phyloP scores from a whole-genome alignment of 441 rosid species.

The Rhodomyrtus psidioides region DNA sequence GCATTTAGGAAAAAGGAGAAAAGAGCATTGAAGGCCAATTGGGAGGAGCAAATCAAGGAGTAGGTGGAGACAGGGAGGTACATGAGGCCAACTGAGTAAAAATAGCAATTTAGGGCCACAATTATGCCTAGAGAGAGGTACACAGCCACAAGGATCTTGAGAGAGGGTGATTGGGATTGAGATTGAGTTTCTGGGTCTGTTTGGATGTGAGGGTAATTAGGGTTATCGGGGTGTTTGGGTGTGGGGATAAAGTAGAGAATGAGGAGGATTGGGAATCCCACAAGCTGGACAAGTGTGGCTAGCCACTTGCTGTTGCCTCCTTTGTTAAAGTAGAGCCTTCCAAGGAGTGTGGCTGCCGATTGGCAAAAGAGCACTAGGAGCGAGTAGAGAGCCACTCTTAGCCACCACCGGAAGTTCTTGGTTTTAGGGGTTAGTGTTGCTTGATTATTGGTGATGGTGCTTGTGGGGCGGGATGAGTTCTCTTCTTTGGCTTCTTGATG shows the following conservation, averaged over 20 bases:
- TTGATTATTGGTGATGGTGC: slow-evolving; percentile 2
- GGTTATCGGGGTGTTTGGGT: not conserved
- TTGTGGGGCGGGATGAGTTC: not conserved
- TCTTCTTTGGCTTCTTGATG: slow-evolving; percentile 9
- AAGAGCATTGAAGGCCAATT: slow-evolving; percentile 43
- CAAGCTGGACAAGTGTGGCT: slow-evolving; percentile 32
- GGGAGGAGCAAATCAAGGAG: slow-evolving; percentile 40
- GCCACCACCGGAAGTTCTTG: slow-evolving; percentile 16
- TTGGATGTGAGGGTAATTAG: not conserved
- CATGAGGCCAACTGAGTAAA: slow-evolving; percentile 32
- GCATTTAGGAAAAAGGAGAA: slow-evolving; percentile 42
- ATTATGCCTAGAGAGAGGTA: slow-evolving; percentile 26
- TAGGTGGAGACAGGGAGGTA: slow-evolving; percentile 49
- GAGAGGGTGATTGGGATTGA: not conserved
- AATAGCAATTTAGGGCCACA: slow-evolving; percentile 20
- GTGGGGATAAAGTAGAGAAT: slow-evolving; percentile 20
- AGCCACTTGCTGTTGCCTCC: slow-evolving; percentile 49
- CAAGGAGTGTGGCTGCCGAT: slow-evolving; percentile 25
- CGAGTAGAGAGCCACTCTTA: slow-evolving; percentile 19
- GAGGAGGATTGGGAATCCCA: slow-evolving; percentile 36
- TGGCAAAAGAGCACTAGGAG: slow-evolving; percentile 33
- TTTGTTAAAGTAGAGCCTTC: slow-evolving; percentile 34
- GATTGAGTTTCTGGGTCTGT: not conserved
- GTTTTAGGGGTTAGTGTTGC: not conserved
- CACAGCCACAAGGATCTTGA: slow-evolving; percentile 13